Evolutionary conservation across 805 yeast species (phyloP), one percentile per base, ranked within the genome.

Genomic region (Lachancea thermotolerans): DNA sequence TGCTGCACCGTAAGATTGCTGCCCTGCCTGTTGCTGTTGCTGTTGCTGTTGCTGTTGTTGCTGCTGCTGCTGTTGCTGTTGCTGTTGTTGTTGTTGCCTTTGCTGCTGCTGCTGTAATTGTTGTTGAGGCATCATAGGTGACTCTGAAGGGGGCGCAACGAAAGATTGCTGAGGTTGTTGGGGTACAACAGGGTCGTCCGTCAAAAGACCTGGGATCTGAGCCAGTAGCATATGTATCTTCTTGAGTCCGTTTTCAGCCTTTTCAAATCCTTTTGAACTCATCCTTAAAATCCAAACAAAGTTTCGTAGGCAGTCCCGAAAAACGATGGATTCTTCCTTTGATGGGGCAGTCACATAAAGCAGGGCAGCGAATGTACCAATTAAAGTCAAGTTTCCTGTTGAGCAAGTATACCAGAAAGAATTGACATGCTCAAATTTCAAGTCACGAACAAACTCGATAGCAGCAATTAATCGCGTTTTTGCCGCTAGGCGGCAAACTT

Each of bases 391-490:
- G 57, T 86, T 87, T 11, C 84, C 74, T 0, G 93, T 73, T 0
- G 95, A 77, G 1, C 89, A 78, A 1, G 89, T 78, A 64, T 86
- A 93, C 96, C 96, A 90, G 62, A 88, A 89, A 10, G 95, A 79
- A 59, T 82, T 90, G 39, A 87, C 73, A 57, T 88, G 95, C 53
- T 88, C 95, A 9, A 84, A 82, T 53, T 81, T 82, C 60, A 90
- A 71, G 48, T 79, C 82, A 41, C 82, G 69, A 9, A 86, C 81
- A 62, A 87, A 85, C 44, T 85, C 93, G 49, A 85, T 77, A 0
- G 96, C 86, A 0, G 96, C 95, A 7, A 77, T 66, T 14, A 90
- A 69, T 57, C 98, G 70, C 1, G 95, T 83, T 47, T 75, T 79
- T 1, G 96, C 97, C 0, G 96, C 96, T 27, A 82, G 71, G 36